Base-by-base conservation (phyloP, 306 rosid genomes). In the Elaeagnus macrophylla region DNA sequence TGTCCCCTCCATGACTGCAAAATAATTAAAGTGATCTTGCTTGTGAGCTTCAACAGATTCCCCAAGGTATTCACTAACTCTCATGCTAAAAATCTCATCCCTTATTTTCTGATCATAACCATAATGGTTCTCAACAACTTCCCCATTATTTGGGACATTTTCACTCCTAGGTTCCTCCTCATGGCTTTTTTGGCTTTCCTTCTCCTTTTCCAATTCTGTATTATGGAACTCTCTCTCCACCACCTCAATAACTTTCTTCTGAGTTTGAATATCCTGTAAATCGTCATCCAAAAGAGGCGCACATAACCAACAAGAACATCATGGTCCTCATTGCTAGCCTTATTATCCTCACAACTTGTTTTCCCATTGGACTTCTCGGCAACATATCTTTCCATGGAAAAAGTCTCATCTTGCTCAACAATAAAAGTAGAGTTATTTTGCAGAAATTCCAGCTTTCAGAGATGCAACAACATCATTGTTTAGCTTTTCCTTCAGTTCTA, bases 371-470 rank as follows among this genome's bases (percentile, higher is more conserved):
- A 79, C 54, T 56, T 59, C 25, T 62, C 60, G 41, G 69, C 85
- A 0, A 62, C 43, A 67, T 74, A 72, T n/a, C 77, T 62, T 74
- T n/a, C 79, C 13, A 79, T 63, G 55, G 74, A 54, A 73, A 78
- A 79, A 68, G 78, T 65, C 72, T 71, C 86, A 60, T 77, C 84
- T 53, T 76, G 79, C 43, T 54, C 70, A 53, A 81, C 66, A 67
- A 76, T 53, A 54, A 69, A 61, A 68, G 85, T 80, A n/a, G n/a
- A n/a, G 16, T 59, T 59, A 73, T n/a, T 77, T 72, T 58, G 57
- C 88, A 0, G 71, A 68, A 67, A 79, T 60, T 35, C 83, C 77
- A 20, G 77, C 63, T 64, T 60, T 79, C 48, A 71, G 75, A 46
- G 93, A 77, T 50, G 88, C 71, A 66, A 76, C 38, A 48, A 41